A percentile compares a stretch with the other conserved stretches of the same genome.
These are phyloP conservation scores for Xylaria longipes DNA, from an alignment of 495 filamentous ascomycete species.

Conservation along the genomic window DNA sequence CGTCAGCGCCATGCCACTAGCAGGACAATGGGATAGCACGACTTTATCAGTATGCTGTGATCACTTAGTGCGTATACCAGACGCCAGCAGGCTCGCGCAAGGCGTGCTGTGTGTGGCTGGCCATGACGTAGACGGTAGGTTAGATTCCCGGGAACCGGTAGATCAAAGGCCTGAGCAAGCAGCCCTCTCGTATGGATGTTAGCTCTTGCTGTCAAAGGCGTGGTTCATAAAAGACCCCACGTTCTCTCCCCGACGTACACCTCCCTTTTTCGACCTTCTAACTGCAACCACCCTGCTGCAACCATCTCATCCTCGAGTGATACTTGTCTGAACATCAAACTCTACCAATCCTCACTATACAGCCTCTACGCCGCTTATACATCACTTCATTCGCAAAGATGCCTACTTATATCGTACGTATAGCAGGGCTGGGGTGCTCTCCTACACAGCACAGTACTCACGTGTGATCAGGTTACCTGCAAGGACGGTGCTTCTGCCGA, in stretches of 20 bases:
- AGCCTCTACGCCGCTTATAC: slow-evolving; percentile 28
- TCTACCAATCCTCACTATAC: slow-evolving; percentile 13
- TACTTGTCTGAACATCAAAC: not conserved
- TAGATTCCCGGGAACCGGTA: slow-evolving; percentile 12
- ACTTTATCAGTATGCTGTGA: not conserved
- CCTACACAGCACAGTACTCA: not conserved
- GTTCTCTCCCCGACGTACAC: not conserved
- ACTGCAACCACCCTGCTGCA: not conserved
- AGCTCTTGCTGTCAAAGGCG: not conserved
- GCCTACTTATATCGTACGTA: slow-evolving; percentile 74
- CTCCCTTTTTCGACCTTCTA: not conserved
- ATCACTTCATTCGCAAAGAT: slow-evolving; percentile 53
- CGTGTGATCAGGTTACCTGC: slow-evolving; percentile 69
- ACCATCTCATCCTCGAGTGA: not conserved
- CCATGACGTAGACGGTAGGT: slow-evolving; percentile 26
- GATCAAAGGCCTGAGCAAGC: slow-evolving; percentile 11
- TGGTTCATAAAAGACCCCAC: slow-evolving; percentile 22
- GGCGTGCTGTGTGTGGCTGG: not conserved
- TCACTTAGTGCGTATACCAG: not conserved
- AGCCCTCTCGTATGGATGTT: not conserved
- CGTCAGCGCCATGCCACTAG: not conserved
- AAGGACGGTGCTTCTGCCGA: slow-evolving; percentile 67
- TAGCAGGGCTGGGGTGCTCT: not conserved
- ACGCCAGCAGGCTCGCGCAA: not conserved
- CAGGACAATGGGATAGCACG: not conserved